A percentile compares a stretch with the other conserved stretches of the same genome.
Evolutionary conservation across 2,329 filamentous ascomycete species (phyloP).

Genomic region (Colletotrichum incanum): DNA sequence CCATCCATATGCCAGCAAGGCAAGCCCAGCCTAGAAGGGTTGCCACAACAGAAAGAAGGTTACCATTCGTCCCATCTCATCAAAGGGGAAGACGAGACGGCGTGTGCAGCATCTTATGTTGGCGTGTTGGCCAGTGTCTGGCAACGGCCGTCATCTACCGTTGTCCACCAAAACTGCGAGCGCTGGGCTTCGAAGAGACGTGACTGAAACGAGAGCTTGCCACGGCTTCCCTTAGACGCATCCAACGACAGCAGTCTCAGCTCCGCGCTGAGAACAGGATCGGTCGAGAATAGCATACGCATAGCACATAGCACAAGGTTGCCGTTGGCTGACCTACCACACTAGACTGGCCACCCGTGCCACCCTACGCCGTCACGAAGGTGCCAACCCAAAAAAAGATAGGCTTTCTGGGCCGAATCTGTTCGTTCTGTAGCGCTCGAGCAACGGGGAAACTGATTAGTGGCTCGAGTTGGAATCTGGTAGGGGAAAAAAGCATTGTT

Average conservation of each 20-base stretch:
- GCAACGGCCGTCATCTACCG: conserved; percentile 18
- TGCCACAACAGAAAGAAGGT: conserved; percentile 15
- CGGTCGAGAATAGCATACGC: conserved; percentile 17
- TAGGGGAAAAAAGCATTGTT: conserved; percentile 31
- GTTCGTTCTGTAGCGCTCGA: conserved; percentile 22
- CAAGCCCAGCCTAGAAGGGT: background rate
- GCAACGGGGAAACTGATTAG: conserved; percentile 22
- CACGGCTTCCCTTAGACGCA: conserved; percentile 35
- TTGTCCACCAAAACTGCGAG: conserved; percentile 11
- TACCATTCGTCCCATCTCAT: conserved; percentile 30
- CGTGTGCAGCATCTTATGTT: conserved; percentile 34
- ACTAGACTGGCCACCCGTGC: background rate
- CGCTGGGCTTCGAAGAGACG: background rate
- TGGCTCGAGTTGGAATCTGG: conserved; percentile 7
- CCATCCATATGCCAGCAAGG: background rate
- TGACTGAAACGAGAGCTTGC: conserved; percentile 35
- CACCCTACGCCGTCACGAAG: conserved; percentile 5
- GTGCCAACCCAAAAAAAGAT: conserved; percentile 1
- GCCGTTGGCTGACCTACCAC: conserved; percentile 34
- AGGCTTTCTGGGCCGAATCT: conserved; percentile 5
- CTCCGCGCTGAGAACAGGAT: conserved; percentile 7
- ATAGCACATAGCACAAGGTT: conserved; percentile 15
- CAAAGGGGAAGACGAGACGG: conserved; percentile 32
- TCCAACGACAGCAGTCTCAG: conserved; percentile 34
- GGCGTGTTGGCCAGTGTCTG: conserved; percentile 31